A percentile compares a stretch with the other conserved stretches of the same genome.
These are phyloP conservation scores for Phytophthora palmivora DNA, from an alignment of 352 stramenopile genomes.

Conservation along the genomic window DNA sequence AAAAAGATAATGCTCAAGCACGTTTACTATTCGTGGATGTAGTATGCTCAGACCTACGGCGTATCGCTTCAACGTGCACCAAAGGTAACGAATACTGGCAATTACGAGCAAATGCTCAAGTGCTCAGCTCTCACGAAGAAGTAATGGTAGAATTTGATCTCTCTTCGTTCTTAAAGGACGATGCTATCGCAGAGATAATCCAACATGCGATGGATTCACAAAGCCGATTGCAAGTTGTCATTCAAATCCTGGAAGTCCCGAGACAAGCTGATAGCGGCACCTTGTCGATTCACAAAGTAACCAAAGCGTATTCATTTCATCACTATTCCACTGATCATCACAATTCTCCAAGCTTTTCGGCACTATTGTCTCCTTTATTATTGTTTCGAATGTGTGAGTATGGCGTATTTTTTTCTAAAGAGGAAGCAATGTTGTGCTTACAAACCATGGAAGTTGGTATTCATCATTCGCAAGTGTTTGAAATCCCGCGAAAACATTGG, in stretches of 20 bases:
- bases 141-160: constrained; percentile 11
- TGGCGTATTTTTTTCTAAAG: constrained; percentile 43
- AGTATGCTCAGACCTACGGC: constrained; percentile 38
- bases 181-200: constrained; percentile 14
- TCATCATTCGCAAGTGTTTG: neutral
- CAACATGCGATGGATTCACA: constrained; percentile 11
- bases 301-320: constrained; percentile 53
- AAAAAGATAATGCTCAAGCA: constrained; percentile 38
- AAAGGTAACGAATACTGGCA: constrained; percentile 12
- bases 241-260: constrained; percentile 15
- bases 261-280: neutral
- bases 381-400: constrained; percentile 38
- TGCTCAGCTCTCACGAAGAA: constrained; percentile 12
- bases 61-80: constrained; percentile 18
- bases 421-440: constrained; percentile 32
- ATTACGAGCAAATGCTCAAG: constrained; percentile 8
- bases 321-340: constrained; percentile 26
- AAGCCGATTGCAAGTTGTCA: constrained; percentile 12
- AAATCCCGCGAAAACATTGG: constrained; percentile 26
- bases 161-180: constrained; percentile 8
- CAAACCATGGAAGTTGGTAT: neutral
- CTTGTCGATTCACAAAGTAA: constrained; percentile 25
- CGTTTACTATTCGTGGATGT: constrained; percentile 50
- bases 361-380: constrained; percentile 18
- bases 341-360: neutral